Conservation (phyloP, 1,284 basidiomycete species). For the Microbotryum scabiosae region DNA sequence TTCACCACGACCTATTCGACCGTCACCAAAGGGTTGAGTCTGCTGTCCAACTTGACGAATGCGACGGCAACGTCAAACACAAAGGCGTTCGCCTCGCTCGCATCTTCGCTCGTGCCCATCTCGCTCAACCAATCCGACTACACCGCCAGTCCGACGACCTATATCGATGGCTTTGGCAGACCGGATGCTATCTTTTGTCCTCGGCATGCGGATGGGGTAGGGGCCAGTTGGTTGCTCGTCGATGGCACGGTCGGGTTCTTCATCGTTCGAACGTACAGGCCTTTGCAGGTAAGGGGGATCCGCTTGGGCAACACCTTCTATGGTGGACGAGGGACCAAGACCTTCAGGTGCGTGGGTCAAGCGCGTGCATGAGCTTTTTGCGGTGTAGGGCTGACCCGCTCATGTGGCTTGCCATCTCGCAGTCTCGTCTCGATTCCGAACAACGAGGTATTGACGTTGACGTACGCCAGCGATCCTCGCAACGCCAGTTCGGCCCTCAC, state of each 20-base stretch:
- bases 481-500: conserved; percentile 29
- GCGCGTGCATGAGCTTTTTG: neutral
- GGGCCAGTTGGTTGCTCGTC: conserved; percentile 73
- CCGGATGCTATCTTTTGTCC: conserved; percentile 77
- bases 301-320: conserved; percentile 85
- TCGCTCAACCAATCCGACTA: conserved; percentile 51
- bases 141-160: conserved; percentile 67
- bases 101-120: conserved; percentile 73
- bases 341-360: conserved; percentile 60
- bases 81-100: conserved; percentile 69
- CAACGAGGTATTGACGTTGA: conserved; percentile 33
- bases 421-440: conserved; percentile 36
- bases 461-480: conserved; percentile 29
- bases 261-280: conserved; percentile 64
- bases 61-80: conserved; percentile 55
- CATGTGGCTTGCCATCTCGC: neutral
- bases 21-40: conserved; percentile 9
- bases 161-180: conserved; percentile 56
- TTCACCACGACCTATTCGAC: conserved; percentile 47
- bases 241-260: conserved; percentile 62
- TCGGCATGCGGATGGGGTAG: conserved; percentile 59
- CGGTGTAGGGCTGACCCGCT: neutral
- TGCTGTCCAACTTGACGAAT: conserved; percentile 48
- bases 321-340: conserved; percentile 66
- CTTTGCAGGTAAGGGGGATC: conserved; percentile 64